phyloP scores from a whole-genome alignment of 202 grass and related monocot genomes.

The Elaeis oleifera region DNA sequence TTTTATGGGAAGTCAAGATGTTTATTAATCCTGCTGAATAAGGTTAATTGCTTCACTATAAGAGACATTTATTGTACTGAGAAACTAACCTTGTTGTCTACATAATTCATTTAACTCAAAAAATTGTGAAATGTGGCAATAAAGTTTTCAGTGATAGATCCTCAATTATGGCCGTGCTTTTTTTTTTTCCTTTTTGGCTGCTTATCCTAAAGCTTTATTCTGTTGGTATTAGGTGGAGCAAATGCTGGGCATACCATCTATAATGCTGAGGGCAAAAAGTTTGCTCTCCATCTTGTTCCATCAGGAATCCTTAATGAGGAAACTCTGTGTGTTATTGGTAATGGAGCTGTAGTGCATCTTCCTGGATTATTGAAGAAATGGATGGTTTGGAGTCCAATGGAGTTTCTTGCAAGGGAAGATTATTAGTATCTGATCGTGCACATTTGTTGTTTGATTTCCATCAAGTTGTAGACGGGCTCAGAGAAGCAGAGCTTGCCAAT shows the following conservation, averaged over 20 bases:
- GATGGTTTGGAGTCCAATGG: constrained; percentile 66
- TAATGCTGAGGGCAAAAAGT: constrained; percentile 87
- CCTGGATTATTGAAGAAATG: constrained; percentile 82
- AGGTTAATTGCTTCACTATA: too few species aligned
- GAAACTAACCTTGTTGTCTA: too few species aligned
- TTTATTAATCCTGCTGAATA: too few species aligned
- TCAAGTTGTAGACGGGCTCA: constrained; percentile 76
- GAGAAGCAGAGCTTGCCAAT: constrained; percentile 63
- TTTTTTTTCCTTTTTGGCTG: background rate
- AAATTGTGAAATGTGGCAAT: too few species aligned
- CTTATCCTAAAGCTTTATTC: constrained; percentile 14
- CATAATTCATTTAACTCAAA: too few species aligned
- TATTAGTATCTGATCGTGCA: constrained; percentile 75
- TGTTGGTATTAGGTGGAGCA: constrained; percentile 50
- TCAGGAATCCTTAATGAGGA: constrained; percentile 89
- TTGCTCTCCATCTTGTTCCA: constrained; percentile 80
- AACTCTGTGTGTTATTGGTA: constrained; percentile 74
- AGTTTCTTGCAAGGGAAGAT: constrained; percentile 58
- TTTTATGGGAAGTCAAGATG: too few species aligned
- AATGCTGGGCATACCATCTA: constrained; percentile 98
- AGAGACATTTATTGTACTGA: too few species aligned
- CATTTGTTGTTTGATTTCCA: constrained; percentile 96
- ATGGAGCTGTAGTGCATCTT: constrained; percentile 80
- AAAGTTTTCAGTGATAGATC: too few species aligned
- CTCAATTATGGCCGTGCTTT: too few species aligned